Evolutionary conservation across 2,329 filamentous ascomycete genomes (phyloP).

Genomic region (Cercospora canescens): DNA sequence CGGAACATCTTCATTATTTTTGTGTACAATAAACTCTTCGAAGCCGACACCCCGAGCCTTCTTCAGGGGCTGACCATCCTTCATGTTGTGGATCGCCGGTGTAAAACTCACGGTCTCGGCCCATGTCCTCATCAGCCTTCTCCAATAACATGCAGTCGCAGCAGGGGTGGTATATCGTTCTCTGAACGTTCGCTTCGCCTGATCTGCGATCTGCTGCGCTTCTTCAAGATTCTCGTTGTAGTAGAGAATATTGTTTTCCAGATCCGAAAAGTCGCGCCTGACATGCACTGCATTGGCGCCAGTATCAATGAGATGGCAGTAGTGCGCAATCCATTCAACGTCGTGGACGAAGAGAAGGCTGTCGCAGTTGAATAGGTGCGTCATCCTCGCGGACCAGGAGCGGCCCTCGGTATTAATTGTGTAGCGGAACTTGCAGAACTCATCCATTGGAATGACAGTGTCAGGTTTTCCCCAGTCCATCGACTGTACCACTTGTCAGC

Average conservation of each 20-base stretch:
- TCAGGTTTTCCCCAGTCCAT: slow-evolving; percentile 28
- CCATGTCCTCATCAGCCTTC: slow-evolving; percentile 5
- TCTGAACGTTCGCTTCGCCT: slow-evolving; percentile 20
- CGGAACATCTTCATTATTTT: slow-evolving; percentile 17
- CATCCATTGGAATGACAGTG: slow-evolving; percentile 25
- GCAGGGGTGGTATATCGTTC: slow-evolving; percentile 30
- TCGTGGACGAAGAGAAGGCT: slow-evolving; percentile 30
- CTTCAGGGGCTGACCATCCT: slow-evolving; percentile 27
- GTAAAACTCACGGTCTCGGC: neutral
- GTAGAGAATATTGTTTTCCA: slow-evolving; percentile 28
- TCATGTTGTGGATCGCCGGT: slow-evolving; percentile 1
- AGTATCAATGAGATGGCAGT: slow-evolving; percentile 28
- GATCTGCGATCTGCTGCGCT: slow-evolving; percentile 25
- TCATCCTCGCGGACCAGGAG: slow-evolving; percentile 31
- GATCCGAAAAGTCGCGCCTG: slow-evolving; percentile 26
- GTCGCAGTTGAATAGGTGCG: slow-evolving; percentile 33
- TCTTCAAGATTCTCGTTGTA: slow-evolving; percentile 23
- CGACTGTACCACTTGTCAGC: slow-evolving; percentile 16
- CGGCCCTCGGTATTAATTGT: slow-evolving; percentile 34
- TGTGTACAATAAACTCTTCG: slow-evolving; percentile 26
- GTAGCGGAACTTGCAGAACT: slow-evolving; percentile 32
- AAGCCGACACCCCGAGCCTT: slow-evolving; percentile 25
- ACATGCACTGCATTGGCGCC: slow-evolving; percentile 30
- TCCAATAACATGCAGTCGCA: slow-evolving; percentile 36
- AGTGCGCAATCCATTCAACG: slow-evolving; percentile 32